Evolutionary conservation across 306 rosid species (phyloP), one percentile per base, ranked within the genome.

Genomic region (Casuarina glauca): DNA sequence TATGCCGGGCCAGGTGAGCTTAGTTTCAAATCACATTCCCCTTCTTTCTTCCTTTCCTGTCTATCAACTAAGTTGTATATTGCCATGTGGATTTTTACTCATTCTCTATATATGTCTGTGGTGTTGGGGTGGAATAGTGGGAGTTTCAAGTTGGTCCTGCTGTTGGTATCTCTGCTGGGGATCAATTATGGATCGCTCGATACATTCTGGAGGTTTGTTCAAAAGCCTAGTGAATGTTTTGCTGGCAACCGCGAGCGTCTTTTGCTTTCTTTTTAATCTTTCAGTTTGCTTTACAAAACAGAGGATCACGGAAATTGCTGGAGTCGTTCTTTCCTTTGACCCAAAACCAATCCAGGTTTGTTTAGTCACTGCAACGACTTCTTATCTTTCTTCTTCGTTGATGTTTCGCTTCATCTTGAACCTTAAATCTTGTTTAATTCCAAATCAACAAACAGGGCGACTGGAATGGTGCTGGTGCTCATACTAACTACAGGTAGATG

Each of bases 391-490:
- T 26, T 13, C 9, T 12, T 48, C 3, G 5, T 36, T 32, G 46
- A 76, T n/a, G 39, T n/a, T 42, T 76, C 10, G 5, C 8, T 44
- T 44, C 12, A 46, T 46, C 50, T 46, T 46, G 11, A 46, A 1
- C 50, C 1, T 8, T 9, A 46, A 46, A 46, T 11, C 32, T 26
- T 26, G 32, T 26, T 26, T 26, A 6, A 35, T 7, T 2, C 10
- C 16, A 32, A 9, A 49, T 53, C 1, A 7, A 48, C 35, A 39
- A 53, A 68, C 61, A 88, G 91, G 91, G 91, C 44, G 91, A 88
- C 11, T 88, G 91, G 91, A 88, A 88, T 17, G 91, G 89, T 11
- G 88, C 91, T 1, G 91, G 91, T 39, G 91, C 89, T 61, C 91
- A 88, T 81, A 51, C 83, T 35, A 88, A 88, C 83, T 88, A 85